Evolutionary conservation across 148 eudicot species (phyloP).

Genomic region (Camellia sinensis): DNA sequence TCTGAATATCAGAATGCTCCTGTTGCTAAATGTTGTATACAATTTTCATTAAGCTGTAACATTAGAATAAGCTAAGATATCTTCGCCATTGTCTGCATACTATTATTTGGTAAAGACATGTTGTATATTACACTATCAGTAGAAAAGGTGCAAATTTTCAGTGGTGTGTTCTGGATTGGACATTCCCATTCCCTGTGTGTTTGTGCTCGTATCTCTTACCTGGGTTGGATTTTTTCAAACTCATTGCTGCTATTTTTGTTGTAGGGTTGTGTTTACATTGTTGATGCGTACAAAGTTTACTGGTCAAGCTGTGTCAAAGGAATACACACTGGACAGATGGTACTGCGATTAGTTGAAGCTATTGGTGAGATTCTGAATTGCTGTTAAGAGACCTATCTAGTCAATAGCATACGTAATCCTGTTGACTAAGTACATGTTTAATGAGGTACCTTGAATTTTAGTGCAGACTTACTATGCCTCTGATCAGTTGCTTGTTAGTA

Average conservation of each 20-base stretch:
- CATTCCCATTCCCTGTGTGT: not conserved
- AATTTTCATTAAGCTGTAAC: not conserved
- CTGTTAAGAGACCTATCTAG: not conserved
- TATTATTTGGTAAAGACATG: not conserved
- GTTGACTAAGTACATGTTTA: not conserved
- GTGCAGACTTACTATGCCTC: not conserved
- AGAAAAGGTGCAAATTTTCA: too few relatives aligned
- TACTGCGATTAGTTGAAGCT: constrained; percentile 85
- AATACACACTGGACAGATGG: constrained; percentile 85
- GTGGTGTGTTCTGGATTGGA: not conserved
- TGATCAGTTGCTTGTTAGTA: not conserved
- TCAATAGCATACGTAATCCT: not conserved
- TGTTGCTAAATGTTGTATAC: not conserved
- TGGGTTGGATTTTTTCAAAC: not conserved
- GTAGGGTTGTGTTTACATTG: constrained; percentile 85
- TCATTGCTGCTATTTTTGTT: constrained; percentile 29
- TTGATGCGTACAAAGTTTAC: constrained; percentile 79
- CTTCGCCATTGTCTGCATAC: not conserved
- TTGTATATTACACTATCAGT: not conserved
- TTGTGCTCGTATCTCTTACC: not conserved
- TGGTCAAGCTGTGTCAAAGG: constrained; percentile 85
- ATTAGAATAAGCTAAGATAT: not conserved
- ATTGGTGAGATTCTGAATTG: constrained; percentile 58
- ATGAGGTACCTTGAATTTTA: not conserved
- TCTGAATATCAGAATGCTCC: not conserved